Evolutionary conservation across 2,329 filamentous ascomycete genomes (phyloP).

Genomic region (Dactylellina haptotyla): DNA sequence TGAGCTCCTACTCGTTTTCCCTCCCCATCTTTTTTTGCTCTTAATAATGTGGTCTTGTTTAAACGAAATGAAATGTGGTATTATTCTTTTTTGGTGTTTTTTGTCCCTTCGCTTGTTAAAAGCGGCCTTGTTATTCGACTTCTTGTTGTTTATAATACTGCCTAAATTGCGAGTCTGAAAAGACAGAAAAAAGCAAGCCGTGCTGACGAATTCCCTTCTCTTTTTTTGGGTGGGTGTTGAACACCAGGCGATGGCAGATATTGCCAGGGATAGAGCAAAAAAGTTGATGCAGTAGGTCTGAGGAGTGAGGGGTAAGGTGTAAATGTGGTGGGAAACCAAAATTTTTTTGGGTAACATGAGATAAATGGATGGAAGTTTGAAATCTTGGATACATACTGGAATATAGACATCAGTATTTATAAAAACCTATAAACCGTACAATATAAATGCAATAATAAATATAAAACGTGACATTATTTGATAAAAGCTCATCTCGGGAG

Average conservation of each 20-base stretch:
- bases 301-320: neutral
- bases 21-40: conserved; percentile 6
- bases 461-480: conserved; percentile 45
- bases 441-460: conserved; percentile 30
- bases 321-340: neutral
- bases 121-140: conserved; percentile 21
- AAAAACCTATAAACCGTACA: neutral
- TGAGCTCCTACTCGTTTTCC: conserved; percentile 51
- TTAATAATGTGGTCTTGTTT: conserved; percentile 1
- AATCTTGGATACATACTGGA: neutral
- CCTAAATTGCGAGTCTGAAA: conserved; percentile 31
- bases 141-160: conserved; percentile 34
- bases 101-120: conserved; percentile 46
- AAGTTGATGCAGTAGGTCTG: conserved; percentile 52
- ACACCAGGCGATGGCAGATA: conserved; percentile 58
- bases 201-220: conserved; percentile 35
- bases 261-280: conserved; percentile 57
- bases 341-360: neutral
- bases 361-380: too few relatives aligned
- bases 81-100: neutral
- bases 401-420: too few relatives aligned
- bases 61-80: conserved; percentile 10
- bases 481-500: conserved; percentile 13
- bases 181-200: conserved; percentile 16
- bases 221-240: conserved; percentile 43